A percentile compares a stretch with the other conserved stretches of the same genome.
Conservation (phyloP, 1,139 yeast species). For the Candida albicans region DNA sequence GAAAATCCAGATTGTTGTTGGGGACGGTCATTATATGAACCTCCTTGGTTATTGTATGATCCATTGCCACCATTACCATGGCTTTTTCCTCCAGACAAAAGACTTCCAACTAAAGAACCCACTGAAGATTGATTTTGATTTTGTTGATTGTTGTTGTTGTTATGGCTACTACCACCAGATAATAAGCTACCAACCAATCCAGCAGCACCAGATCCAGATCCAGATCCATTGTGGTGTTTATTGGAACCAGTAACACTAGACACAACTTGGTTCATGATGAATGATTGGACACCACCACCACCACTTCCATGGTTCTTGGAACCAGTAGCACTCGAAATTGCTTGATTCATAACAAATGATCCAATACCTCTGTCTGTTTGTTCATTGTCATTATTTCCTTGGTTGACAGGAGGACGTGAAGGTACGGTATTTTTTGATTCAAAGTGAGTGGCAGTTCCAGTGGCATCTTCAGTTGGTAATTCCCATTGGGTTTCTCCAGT, state of each 20-base stretch:
- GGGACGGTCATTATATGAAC: neutral
- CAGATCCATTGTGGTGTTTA: conserved; percentile 2
- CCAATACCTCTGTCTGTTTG: conserved; percentile 15
- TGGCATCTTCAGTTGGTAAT: conserved; percentile 13
- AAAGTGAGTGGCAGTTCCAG: conserved; percentile 1
- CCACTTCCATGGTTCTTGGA: neutral
- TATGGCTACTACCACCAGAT: conserved; percentile 5
- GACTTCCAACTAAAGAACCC: conserved; percentile 10
- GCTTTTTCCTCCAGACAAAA: conserved; percentile 11
- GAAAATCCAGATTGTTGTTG: conserved; percentile 2
- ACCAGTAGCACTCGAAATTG: conserved; percentile 2
- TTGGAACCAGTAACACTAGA: conserved; percentile 6
- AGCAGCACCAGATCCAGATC: conserved; percentile 11
- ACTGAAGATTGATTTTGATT: conserved; percentile 8
- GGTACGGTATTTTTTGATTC: conserved; percentile 2
- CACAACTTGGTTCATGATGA: conserved; percentile 15
- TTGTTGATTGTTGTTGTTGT: conserved; percentile 1
- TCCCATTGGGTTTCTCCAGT: conserved; percentile 27
- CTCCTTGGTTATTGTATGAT: conserved; percentile 1
- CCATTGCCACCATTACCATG: conserved; percentile 5
- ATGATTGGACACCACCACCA: conserved; percentile 14
- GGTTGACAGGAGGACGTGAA: neutral
- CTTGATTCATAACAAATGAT: conserved; percentile 15
- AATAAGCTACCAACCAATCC: conserved; percentile 14
- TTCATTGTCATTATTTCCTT: conserved; percentile 7